These are phyloP conservation scores for Hibiscus mutabilis DNA, from an alignment of 345 rosid genomes.

Conservation along the genomic window DNA sequence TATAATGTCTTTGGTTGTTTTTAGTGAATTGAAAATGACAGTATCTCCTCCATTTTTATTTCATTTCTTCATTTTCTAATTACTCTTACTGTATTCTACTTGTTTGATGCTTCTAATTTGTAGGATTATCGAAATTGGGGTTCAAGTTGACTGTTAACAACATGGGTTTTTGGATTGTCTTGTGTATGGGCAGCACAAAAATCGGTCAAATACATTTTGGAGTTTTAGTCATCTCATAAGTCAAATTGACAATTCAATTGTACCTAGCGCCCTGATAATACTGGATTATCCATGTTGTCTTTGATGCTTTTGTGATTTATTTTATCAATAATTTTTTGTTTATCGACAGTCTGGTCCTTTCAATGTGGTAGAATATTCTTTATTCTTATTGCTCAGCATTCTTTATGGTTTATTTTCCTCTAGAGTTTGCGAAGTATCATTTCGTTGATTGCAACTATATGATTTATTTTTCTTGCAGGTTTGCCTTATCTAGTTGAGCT, in stretches of 20 bases:
- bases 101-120: background rate
- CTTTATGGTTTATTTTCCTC: background rate
- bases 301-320: background rate
- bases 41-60: background rate
- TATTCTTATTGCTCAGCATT: background rate
- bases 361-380: background rate
- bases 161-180: background rate
- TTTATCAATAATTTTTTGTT: background rate
- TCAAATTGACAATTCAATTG: background rate
- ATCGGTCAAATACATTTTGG: background rate
- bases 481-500: constrained; percentile 12
- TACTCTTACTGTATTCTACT: background rate
- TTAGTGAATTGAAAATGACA: background rate
- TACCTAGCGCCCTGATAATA: background rate
- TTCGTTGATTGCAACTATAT: background rate
- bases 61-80: background rate
- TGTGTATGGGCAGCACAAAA: background rate
- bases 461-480: constrained; percentile 22
- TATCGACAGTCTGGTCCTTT: background rate
- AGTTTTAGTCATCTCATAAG: background rate
- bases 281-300: background rate
- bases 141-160: background rate
- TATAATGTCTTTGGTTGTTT: background rate
- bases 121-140: background rate
- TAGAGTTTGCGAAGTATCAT: constrained; percentile 2